Base-by-base conservation (phyloP, 305 asterid species). In the Fraxinus sp. region DNA sequence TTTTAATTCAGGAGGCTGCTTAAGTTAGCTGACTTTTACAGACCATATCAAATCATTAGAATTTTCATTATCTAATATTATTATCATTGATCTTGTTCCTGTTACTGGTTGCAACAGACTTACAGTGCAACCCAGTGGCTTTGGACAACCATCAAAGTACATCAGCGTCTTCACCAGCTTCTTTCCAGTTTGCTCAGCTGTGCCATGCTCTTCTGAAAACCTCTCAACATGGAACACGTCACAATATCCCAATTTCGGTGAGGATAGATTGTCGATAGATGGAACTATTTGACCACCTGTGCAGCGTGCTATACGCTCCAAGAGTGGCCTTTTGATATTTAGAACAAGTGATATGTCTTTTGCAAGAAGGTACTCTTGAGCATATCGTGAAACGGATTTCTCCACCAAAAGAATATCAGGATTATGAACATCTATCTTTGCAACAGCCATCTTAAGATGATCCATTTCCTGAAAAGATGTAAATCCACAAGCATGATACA, bases 381-480 rank as follows among this genome's bases (percentile, higher is more conserved):
- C 99, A 80, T 91, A 83, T 82, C 98, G 97, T 2, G 99, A 94
- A 85, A 96, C 99, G 37, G 99, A 93, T 92, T 94, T 96, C 93
- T 96, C 99, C 84, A 96, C 99, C 91, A 96, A 89, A 84, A 96
- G 97, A 85, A 96, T 90, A 88, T 92, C 91, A 72, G 99, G 99
- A 76, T 89, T 88, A 71, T 94, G 98, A 44, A 93, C 94, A 88
- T 88, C 95, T 79, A 96, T 94, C 89, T 91, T 96, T 59, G 99
- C 95, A 80, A 96, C 98, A 84, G 98, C 98, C 99, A 96, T 96
- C 91, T 96, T 96, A 81, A 96, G 94, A 94, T 96, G 98, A 91
- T 96, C 99, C 98, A 91, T 96, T 87, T 96, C 99, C 98, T 96
- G 91, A 70, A 84, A 83, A 77, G 75, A 83, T 46, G 81, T 10